Conservation (phyloP, 176 grass and related monocot species). For the Ampelocalamus luodianensis region DNA sequence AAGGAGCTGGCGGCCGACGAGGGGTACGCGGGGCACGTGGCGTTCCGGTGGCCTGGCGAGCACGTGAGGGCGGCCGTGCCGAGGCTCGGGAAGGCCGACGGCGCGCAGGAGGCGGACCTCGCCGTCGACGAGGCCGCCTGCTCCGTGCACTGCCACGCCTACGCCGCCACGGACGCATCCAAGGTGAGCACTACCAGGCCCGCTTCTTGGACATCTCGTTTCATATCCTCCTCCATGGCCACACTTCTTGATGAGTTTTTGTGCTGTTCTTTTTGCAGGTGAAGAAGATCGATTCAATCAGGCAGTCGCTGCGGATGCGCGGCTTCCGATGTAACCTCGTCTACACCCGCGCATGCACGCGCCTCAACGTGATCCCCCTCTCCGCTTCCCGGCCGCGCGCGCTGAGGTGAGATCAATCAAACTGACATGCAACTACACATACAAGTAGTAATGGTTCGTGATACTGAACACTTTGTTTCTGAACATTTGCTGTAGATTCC, state of each 20-base stretch:
- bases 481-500: constrained; percentile 44
- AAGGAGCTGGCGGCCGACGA: constrained; percentile 60
- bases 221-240: neutral
- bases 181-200: constrained; percentile 37
- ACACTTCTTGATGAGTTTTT: neutral
- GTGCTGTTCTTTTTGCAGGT: constrained; percentile 43
- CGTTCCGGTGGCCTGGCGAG: constrained; percentile 76
- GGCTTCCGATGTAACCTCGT: constrained; percentile 92
- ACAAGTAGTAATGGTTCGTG: neutral
- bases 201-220: neutral
- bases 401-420: constrained; percentile 55
- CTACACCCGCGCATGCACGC: constrained; percentile 67
- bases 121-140: constrained; percentile 43
- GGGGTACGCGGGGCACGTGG: constrained; percentile 68
- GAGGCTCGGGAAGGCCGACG: constrained; percentile 67
- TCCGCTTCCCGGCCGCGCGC: constrained; percentile 72
- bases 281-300: constrained; percentile 69
- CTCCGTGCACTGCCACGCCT: constrained; percentile 70
- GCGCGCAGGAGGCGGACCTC: constrained; percentile 54
- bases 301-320: constrained; percentile 78
- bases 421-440: neutral
- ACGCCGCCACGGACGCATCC: constrained; percentile 35
- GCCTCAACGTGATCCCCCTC: constrained; percentile 85
- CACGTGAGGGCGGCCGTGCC: constrained; percentile 62
- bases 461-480: neutral